These are phyloP conservation scores for Poteriospumella lacustris DNA, from an alignment of 108 stramenopile genomes.

Conservation along the genomic window DNA sequence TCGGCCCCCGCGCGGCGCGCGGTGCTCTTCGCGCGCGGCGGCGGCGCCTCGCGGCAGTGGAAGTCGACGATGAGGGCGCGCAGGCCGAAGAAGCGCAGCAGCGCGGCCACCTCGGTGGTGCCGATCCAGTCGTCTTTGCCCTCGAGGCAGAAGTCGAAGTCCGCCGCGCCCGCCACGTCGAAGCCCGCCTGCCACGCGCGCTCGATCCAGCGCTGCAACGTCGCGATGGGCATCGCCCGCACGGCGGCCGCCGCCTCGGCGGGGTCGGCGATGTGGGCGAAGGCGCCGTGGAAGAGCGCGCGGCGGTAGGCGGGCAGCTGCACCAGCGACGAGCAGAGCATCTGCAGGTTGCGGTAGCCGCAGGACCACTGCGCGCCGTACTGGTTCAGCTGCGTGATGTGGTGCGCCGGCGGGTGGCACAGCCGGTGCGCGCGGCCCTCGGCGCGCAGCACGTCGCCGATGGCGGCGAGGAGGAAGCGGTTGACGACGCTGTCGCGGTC, in stretches of 20 bases:
- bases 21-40: no score
- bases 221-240: conserved; percentile 25
- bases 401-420: conserved; percentile 13
- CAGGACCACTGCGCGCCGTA: conserved; percentile 38
- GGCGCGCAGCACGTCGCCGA: no score
- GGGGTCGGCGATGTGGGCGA: no score
- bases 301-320: conserved; percentile 34
- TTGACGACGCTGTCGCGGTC: no score
- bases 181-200: conserved; percentile 45
- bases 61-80: neutral
- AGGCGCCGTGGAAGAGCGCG: neutral
- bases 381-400: conserved; percentile 34
- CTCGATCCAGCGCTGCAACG: conserved; percentile 49
- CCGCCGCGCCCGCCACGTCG: conserved; percentile 22
- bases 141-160: conserved; percentile 10
- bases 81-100: conserved; percentile 6
- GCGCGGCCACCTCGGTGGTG: conserved; percentile 36
- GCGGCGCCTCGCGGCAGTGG: no score
- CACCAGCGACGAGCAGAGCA: conserved; percentile 41
- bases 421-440: no score
- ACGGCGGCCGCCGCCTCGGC: neutral
- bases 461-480: no score
- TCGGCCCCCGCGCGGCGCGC: no score
- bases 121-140: conserved; percentile 44
- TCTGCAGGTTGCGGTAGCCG: conserved; percentile 52